These are phyloP conservation scores for Trichomonascaceae sp. DNA, from an alignment of 1,139 yeast genomes.

Conservation along the genomic window DNA sequence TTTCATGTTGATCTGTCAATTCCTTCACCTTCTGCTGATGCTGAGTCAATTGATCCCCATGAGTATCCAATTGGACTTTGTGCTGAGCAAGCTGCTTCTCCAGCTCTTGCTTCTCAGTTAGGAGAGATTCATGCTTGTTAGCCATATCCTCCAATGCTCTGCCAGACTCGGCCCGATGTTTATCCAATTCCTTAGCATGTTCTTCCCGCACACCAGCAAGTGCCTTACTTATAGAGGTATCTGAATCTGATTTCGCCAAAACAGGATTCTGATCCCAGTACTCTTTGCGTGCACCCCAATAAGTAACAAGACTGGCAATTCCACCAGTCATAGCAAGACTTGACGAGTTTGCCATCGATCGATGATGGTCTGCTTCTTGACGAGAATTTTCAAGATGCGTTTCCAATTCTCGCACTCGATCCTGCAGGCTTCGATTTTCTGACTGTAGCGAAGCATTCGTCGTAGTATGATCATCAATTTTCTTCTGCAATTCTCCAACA, in stretches of 20 bases:
- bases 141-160: conserved; percentile 7
- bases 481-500: conserved; percentile 18
- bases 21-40: conserved; percentile 34
- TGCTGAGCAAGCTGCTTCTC: conserved; percentile 14
- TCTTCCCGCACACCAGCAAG: conserved; percentile 4
- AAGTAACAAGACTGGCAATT: conserved; percentile 24
- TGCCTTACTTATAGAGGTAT: background rate
- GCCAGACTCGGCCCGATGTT: conserved; percentile 10
- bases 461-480: conserved; percentile 20
- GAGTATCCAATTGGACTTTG: conserved; percentile 16
- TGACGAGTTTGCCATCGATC: conserved; percentile 22
- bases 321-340: conserved; percentile 24
- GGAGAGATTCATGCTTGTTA: conserved; percentile 1
- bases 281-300: conserved; percentile 28
- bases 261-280: conserved; percentile 12
- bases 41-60: conserved; percentile 12
- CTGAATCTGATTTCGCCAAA: conserved; percentile 11
- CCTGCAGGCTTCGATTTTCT: conserved; percentile 17
- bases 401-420: conserved; percentile 20
- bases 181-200: conserved; percentile 10
- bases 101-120: conserved; percentile 7
- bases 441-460: conserved; percentile 19
- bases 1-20: conserved; percentile 15
- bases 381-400: conserved; percentile 14
- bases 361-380: conserved; percentile 19